Evolutionary conservation across 1,139 yeast genomes (phyloP).

Genomic region (Entelexis paramagnoliae): DNA sequence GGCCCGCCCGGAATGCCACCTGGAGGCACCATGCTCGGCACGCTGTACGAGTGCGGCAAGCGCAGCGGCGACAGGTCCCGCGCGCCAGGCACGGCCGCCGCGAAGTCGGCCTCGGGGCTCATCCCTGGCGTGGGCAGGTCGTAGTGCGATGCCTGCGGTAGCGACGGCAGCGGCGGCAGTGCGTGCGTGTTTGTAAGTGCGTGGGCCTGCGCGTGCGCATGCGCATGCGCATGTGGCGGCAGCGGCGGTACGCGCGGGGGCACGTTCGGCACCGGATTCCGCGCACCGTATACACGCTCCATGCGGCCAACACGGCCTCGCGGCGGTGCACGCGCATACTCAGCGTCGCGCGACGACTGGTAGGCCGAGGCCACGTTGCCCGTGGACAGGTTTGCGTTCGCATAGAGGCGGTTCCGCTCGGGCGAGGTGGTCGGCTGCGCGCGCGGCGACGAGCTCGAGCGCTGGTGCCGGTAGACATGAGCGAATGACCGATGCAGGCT

Average conservation of each 20-base stretch:
- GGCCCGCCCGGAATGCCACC: too few species aligned
- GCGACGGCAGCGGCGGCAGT: not conserved
- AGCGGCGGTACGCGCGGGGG: not conserved
- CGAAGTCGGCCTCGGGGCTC: not conserved
- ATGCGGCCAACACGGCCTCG: slow-evolving; percentile 1
- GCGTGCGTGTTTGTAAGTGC: too few species aligned
- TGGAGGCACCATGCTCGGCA: not conserved
- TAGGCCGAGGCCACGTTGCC: slow-evolving; percentile 1
- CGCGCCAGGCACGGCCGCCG: not conserved
- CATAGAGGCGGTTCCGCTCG: not conserved
- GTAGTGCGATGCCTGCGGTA: not conserved
- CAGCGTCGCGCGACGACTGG: slow-evolving; percentile 6
- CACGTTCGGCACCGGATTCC: not conserved
- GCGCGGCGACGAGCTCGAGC: not conserved
- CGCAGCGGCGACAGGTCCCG: not conserved
- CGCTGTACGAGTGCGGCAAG: not conserved
- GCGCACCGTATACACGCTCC: slow-evolving; percentile 7
- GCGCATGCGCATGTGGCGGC: too few species aligned
- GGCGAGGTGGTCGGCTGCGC: not conserved
- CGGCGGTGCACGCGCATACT: not conserved
- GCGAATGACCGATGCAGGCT: not conserved
- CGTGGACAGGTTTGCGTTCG: not conserved
- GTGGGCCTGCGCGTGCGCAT: too few species aligned
- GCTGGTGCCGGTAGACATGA: not conserved
- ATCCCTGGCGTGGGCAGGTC: slow-evolving; percentile 1